These are phyloP conservation scores for Lathyrus tuberosus DNA, from an alignment of 306 rosid species.

Conservation along the genomic window DNA sequence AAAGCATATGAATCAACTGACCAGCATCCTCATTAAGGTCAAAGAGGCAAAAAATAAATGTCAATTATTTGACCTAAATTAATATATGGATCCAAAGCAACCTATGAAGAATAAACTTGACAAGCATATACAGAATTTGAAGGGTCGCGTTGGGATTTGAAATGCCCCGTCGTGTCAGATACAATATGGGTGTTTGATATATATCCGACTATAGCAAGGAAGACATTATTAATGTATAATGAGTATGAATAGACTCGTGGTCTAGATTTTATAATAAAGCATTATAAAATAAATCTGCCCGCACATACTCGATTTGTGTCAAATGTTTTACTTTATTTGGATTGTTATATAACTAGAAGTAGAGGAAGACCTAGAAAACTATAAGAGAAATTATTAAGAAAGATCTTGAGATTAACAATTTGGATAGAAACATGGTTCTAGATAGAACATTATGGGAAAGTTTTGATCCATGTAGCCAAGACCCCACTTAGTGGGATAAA, in stretches of 20 bases:
- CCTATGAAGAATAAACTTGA: constrained; percentile 32
- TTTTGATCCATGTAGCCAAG: too few relatives aligned
- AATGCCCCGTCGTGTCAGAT: constrained; percentile 13
- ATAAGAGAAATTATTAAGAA: too few relatives aligned
- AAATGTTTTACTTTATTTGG: background rate
- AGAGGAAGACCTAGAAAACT: too few relatives aligned
- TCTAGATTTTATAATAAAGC: background rate
- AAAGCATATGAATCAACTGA: constrained; percentile 42
- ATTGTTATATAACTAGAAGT: background rate
- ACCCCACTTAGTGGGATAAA: too few relatives aligned
- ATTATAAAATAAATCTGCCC: constrained; percentile 1
- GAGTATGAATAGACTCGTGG: background rate
- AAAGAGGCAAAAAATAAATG: background rate
- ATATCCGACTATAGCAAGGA: constrained; percentile 15
- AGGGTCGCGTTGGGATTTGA: constrained; percentile 7
- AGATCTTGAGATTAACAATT: too few relatives aligned
- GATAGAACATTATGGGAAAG: too few relatives aligned
- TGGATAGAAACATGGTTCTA: too few relatives aligned
- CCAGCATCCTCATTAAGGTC: constrained; percentile 25
- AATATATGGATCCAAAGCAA: constrained; percentile 26
- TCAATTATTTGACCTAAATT: constrained; percentile 5
- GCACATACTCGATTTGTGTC: constrained; percentile 23
- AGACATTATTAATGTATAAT: constrained; percentile 16
- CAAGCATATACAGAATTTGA: constrained; percentile 10
- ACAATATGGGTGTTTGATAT: background rate